A percentile compares a stretch with the other conserved stretches of the same genome.
phyloP scores from a whole-genome alignment of 2,329 filamentous ascomycete species.

The Neopestalotiopsis rosae region DNA sequence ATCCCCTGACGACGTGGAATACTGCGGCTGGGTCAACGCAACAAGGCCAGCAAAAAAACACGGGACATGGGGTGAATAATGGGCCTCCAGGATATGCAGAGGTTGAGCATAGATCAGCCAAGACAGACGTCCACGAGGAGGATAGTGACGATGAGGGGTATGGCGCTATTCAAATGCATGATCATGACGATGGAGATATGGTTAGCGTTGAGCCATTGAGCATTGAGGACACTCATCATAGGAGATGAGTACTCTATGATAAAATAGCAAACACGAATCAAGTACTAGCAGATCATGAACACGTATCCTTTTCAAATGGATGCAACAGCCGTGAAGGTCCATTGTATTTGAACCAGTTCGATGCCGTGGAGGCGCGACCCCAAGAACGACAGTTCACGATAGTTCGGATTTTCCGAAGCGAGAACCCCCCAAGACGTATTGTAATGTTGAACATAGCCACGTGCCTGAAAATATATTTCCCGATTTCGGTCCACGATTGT shows the following conservation, averaged over 20 bases:
- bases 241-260: neutral
- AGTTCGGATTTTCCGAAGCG: no score
- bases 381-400: no score
- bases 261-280: neutral
- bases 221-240: conserved; percentile 22
- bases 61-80: neutral
- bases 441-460: no score
- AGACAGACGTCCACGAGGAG: conserved; percentile 20
- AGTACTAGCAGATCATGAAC: neutral
- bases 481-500: no score
- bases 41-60: neutral
- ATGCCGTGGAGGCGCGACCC: no score
- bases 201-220: conserved; percentile 32
- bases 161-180: conserved; percentile 44
- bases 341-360: no score
- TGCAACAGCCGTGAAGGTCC: no score
- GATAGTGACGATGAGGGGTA: conserved; percentile 39
- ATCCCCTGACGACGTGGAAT: conserved; percentile 8
- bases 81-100: conserved; percentile 11
- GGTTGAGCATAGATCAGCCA: neutral
- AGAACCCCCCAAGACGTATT: no score
- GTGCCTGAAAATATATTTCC: no score
- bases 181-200: conserved; percentile 36
- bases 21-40: neutral
- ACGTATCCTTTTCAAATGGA: no score